Percentiles rank a stretch among this genome's conserved stretches.
These are phyloP conservation scores for Colletotrichum chrysophilum DNA, from an alignment of 2,329 filamentous ascomycete genomes.

Conservation along the genomic window DNA sequence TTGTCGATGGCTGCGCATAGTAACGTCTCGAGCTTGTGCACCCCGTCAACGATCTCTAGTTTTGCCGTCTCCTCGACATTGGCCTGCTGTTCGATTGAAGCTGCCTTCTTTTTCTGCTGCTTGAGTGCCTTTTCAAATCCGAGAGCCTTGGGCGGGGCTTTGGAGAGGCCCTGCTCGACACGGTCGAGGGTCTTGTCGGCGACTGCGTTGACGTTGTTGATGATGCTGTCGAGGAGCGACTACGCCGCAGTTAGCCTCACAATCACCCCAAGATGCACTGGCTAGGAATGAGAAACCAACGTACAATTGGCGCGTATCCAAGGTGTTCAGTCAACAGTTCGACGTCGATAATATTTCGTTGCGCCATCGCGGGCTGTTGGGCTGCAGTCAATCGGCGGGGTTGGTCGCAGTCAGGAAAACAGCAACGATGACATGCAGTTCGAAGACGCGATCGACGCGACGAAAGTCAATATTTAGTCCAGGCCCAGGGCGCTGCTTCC, in stretches of 20 bases:
- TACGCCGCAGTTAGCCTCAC: constrained; percentile 39
- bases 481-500: background rate
- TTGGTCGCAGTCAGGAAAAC: background rate
- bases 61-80: constrained; percentile 44
- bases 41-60: constrained; percentile 84
- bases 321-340: constrained; percentile 93
- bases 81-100: constrained; percentile 39
- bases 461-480: constrained; percentile 20
- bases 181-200: constrained; percentile 89
- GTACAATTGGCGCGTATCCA: constrained; percentile 88
- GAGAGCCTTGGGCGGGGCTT: constrained; percentile 74
- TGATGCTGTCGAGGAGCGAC: constrained; percentile 96
- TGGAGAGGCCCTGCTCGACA: constrained; percentile 81
- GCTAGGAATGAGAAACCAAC: constrained; percentile 36
- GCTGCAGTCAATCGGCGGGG: background rate
- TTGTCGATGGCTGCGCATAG: constrained; percentile 82
- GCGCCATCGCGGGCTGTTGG: constrained; percentile 1
- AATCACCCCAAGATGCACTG: background rate
- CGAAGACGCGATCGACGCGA: constrained; percentile 20
- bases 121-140: constrained; percentile 66
- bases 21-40: constrained; percentile 83
- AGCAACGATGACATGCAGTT: background rate
- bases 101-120: constrained; percentile 32
- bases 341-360: constrained; percentile 52
- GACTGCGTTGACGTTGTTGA: constrained; percentile 94